These are phyloP conservation scores for Hemileccinum impolitum DNA, from an alignment of 768 basidiomycete genomes.

Conservation along the genomic window DNA sequence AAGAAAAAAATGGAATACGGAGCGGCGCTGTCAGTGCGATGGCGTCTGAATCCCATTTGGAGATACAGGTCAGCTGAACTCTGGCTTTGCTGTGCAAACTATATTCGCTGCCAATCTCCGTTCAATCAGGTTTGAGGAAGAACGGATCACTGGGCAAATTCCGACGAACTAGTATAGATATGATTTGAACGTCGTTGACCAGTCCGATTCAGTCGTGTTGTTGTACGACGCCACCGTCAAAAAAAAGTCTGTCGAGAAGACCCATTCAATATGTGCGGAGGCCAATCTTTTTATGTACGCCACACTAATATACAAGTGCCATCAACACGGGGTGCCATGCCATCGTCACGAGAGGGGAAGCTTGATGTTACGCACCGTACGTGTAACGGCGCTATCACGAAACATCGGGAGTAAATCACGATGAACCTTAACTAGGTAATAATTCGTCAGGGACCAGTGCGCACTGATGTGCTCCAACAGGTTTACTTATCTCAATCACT, in stretches of 20 bases:
- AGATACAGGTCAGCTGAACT: constrained; percentile 20
- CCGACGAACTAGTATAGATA: constrained; percentile 18
- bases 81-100: constrained; percentile 19
- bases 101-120: constrained; percentile 24
- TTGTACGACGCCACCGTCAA: constrained; percentile 26
- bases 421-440: constrained; percentile 13
- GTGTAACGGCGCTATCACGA: constrained; percentile 19
- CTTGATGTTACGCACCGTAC: constrained; percentile 1
- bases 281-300: constrained; percentile 20
- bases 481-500: background rate
- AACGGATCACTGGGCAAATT: constrained; percentile 18
- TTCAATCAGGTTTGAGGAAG: constrained; percentile 17
- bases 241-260: constrained; percentile 8
- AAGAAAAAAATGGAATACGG: background rate
- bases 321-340: constrained; percentile 12
- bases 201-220: constrained; percentile 11
- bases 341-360: constrained; percentile 17
- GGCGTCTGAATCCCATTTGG: constrained; percentile 20
- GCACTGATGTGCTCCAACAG: constrained; percentile 4
- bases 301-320: constrained; percentile 13
- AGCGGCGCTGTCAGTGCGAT: constrained; percentile 12
- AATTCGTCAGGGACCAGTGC: constrained; percentile 1
- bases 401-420: constrained; percentile 20
- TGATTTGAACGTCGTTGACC: constrained; percentile 15
- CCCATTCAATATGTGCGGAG: constrained; percentile 9